phyloP scores from a whole-genome alignment of 2,329 filamentous ascomycete species.

The Hypoxylon sp. region DNA sequence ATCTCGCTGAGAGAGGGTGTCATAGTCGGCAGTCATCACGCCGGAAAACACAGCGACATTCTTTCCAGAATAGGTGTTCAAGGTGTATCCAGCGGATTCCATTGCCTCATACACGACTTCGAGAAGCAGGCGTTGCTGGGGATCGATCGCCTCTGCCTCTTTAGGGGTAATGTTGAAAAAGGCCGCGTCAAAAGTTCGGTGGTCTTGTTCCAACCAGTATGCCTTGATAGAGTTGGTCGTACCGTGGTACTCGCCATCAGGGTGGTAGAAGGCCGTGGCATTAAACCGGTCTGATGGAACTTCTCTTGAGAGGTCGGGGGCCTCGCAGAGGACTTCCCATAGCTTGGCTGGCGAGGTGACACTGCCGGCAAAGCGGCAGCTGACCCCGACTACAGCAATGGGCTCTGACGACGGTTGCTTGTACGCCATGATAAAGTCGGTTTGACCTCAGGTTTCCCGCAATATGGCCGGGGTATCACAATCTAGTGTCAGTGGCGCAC shows the following conservation, averaged over 20 bases:
- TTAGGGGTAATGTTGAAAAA: constrained; percentile 55
- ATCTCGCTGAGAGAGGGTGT: constrained; percentile 49
- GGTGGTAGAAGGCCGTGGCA: constrained; percentile 50
- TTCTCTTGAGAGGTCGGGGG: constrained; percentile 49
- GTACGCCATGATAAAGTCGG: constrained; percentile 38
- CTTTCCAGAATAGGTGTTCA: constrained; percentile 47
- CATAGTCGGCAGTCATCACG: constrained; percentile 54
- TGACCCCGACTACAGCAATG: constrained; percentile 51
- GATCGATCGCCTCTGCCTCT: constrained; percentile 54
- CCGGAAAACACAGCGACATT: constrained; percentile 53
- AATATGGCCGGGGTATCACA: constrained; percentile 5
- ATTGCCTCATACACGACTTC: constrained; percentile 56
- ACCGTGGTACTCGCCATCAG: constrained; percentile 51
- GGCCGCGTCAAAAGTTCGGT: constrained; percentile 49
- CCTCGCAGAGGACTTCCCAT: constrained; percentile 47
- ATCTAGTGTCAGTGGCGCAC: constrained; percentile 9
- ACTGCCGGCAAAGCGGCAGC: constrained; percentile 51
- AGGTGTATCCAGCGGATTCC: constrained; percentile 52
- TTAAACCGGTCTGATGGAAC: constrained; percentile 48
- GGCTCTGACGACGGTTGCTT: constrained; percentile 42
- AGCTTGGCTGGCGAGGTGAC: constrained; percentile 48
- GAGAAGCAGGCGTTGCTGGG: constrained; percentile 52
- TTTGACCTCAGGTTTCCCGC: not conserved
- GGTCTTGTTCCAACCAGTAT: constrained; percentile 51
- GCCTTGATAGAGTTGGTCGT: constrained; percentile 50